A percentile compares a stretch with the other conserved stretches of the same genome.
Conservation (phyloP, 1,139 yeast species). For the Tardiomyces blankii region DNA sequence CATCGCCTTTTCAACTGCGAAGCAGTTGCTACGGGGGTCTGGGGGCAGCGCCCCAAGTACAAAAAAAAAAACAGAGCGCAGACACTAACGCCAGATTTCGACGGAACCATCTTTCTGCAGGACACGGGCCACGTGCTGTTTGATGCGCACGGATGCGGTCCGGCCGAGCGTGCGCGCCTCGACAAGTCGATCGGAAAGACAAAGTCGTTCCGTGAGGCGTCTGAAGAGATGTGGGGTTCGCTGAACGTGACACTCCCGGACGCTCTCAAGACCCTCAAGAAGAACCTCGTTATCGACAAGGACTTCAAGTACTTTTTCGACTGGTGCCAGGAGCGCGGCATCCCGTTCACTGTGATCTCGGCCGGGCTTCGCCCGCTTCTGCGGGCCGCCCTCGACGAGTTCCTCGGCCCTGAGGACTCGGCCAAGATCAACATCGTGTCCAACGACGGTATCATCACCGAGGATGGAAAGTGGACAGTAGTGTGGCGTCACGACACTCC, state of each 20-base stretch:
- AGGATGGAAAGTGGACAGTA: slow-evolving; percentile 43
- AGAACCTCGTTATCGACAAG: slow-evolving; percentile 45
- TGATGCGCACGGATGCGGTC: slow-evolving; percentile 34
- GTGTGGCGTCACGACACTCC: slow-evolving; percentile 49
- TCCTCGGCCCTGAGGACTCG: slow-evolving; percentile 46
- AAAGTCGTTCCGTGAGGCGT: slow-evolving; percentile 30
- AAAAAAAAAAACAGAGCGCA: too few species aligned
- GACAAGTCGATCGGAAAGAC: slow-evolving; percentile 29
- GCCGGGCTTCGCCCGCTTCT: slow-evolving; percentile 61
- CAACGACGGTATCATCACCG: slow-evolving; percentile 40
- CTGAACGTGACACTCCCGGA: slow-evolving; percentile 35
- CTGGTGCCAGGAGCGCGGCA: slow-evolving; percentile 38
- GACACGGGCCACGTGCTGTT: slow-evolving; percentile 36
- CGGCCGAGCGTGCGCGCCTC: slow-evolving; percentile 26
- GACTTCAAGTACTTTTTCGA: slow-evolving; percentile 48
- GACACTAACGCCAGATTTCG: slow-evolving; percentile 25
- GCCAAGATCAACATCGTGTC: slow-evolving; percentile 48
- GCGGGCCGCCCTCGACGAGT: slow-evolving; percentile 44
- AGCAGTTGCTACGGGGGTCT: too few species aligned
- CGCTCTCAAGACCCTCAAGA: slow-evolving; percentile 42
- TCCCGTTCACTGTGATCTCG: slow-evolving; percentile 52
- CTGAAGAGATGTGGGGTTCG: slow-evolving; percentile 36
- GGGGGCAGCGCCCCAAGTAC: too few species aligned
- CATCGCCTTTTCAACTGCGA: too few species aligned
- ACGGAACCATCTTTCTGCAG: slow-evolving; percentile 35